These are phyloP conservation scores for Neotropicomus parvogracilis DNA, from an alignment of 1,284 basidiomycete species.

Conservation along the genomic window DNA sequence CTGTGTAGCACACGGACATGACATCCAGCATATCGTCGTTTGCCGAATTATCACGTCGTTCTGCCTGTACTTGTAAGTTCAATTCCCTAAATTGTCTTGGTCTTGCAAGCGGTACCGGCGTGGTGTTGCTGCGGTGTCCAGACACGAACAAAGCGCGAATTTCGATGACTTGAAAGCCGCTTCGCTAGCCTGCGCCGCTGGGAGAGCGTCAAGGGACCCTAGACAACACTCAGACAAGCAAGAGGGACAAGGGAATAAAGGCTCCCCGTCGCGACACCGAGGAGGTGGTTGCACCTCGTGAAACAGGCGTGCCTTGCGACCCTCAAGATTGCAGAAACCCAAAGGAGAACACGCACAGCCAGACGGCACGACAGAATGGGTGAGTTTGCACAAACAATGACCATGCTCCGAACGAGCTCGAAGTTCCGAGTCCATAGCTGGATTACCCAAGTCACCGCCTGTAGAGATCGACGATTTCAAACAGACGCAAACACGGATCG, in stretches of 20 bases:
- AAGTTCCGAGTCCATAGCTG: slow-evolving; percentile 2
- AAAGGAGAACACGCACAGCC: slow-evolving; percentile 29
- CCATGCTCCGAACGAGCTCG: slow-evolving; percentile 10
- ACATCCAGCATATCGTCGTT: slow-evolving; percentile 19
- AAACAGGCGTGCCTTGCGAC: slow-evolving; percentile 15
- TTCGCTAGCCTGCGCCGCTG: background rate
- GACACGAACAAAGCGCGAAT: too few relatives aligned
- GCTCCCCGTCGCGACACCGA: slow-evolving; percentile 5
- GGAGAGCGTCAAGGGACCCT: slow-evolving; percentile 1
- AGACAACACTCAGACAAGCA: slow-evolving; percentile 3
- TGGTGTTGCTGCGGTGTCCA: slow-evolving; percentile 13
- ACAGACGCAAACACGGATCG: slow-evolving; percentile 10
- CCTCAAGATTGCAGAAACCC: slow-evolving; percentile 15
- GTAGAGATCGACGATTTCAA: slow-evolving; percentile 24
- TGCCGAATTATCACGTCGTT: slow-evolving; percentile 6
- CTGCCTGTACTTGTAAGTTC: slow-evolving; percentile 17
- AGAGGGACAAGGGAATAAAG: background rate
- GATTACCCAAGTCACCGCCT: slow-evolving; percentile 15
- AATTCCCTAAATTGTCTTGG: slow-evolving; percentile 19
- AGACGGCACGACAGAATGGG: slow-evolving; percentile 12
- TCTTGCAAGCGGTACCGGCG: slow-evolving; percentile 25
- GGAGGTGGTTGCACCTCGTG: slow-evolving; percentile 21
- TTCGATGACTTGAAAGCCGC: slow-evolving; percentile 9
- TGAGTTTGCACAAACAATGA: slow-evolving; percentile 7
- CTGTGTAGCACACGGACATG: slow-evolving; percentile 28